These are phyloP conservation scores for Sphagnum fallax DNA, from an alignment of 228 moss, liverwort and hornwort genomes.

Conservation along the genomic window DNA sequence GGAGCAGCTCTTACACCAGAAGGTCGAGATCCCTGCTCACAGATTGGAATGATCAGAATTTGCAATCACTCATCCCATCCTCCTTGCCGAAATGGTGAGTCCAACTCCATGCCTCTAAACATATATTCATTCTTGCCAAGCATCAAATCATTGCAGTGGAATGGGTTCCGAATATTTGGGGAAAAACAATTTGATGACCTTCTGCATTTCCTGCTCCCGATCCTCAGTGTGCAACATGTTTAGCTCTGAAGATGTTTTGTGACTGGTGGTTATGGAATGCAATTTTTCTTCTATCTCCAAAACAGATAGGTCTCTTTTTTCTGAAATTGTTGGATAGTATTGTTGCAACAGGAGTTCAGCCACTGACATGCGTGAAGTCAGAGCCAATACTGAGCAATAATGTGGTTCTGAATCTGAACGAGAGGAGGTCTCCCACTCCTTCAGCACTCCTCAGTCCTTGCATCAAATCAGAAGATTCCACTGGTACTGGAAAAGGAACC, in stretches of 20 bases:
- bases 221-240: not conserved
- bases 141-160: too few species aligned
- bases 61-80: not conserved
- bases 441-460: constrained; percentile 5
- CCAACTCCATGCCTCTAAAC: not conserved
- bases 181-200: not conserved
- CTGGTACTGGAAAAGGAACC: constrained; percentile 12
- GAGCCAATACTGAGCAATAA: not conserved
- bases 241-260: not conserved
- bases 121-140: not conserved
- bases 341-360: too few species aligned
- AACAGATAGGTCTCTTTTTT: not conserved
- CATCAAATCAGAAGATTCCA: constrained; percentile 8
- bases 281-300: not conserved
- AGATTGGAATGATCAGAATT: not conserved
- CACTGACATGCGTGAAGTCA: not conserved
- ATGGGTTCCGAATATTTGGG: not conserved
- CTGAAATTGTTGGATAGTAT: not conserved
- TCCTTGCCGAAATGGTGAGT: not conserved
- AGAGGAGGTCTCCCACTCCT: not conserved
- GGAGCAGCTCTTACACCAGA: constrained; percentile 1
- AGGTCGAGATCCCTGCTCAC: not conserved
- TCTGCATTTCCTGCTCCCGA: not conserved
- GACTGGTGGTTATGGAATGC: not conserved
- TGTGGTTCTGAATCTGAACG: not conserved